Evolutionary conservation across 352 stramenopile genomes (phyloP).

Genomic region (Phytophthora idaei): DNA sequence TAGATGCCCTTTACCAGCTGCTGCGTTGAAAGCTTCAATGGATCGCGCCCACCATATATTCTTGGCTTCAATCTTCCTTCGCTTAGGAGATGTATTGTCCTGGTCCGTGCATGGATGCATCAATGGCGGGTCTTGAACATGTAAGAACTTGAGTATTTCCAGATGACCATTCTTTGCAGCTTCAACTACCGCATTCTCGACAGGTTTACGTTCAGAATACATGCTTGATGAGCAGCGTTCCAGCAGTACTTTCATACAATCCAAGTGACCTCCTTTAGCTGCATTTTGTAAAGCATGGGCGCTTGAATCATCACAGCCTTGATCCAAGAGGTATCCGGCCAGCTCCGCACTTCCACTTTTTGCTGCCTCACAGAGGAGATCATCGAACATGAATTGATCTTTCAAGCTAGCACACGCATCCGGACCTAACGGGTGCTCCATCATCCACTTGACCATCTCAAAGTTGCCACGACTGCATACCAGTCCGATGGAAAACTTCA

Average conservation of each 20-base stretch:
- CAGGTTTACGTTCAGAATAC: background rate
- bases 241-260: background rate
- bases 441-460: constrained; percentile 1
- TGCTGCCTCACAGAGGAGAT: background rate
- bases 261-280: background rate
- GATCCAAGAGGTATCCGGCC: background rate
- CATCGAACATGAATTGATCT: background rate
- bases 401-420: background rate
- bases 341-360: background rate
- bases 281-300: background rate
- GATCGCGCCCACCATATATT: constrained; percentile 1
- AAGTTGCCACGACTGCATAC: background rate
- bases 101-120: constrained; percentile 3
- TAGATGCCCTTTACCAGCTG: background rate
- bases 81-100: background rate
- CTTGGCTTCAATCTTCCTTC: background rate
- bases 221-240: background rate
- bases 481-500: background rate
- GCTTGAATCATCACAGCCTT: background rate
- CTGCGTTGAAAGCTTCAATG: background rate
- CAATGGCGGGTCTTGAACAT: background rate
- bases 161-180: background rate
- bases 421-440: background rate
- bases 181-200: constrained; percentile 1
- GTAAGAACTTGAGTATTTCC: background rate